These are phyloP conservation scores for Penicillium pulvis DNA, from an alignment of 495 filamentous ascomycete species.

Conservation along the genomic window DNA sequence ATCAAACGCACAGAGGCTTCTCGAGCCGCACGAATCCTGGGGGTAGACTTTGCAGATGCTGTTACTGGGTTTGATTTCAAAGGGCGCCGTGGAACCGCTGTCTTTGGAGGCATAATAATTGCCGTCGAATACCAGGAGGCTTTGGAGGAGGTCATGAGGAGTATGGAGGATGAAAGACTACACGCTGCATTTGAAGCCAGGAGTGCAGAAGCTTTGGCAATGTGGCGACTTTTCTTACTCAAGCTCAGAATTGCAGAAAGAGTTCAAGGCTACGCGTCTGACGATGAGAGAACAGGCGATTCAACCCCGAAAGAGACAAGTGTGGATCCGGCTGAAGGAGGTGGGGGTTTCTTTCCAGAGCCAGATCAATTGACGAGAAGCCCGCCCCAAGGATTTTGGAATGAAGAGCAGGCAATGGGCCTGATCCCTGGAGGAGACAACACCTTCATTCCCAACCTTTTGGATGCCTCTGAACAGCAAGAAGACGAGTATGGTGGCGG, in stretches of 20 bases:
- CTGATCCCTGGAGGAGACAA: background rate
- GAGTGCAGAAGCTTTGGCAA: slow-evolving; percentile 57
- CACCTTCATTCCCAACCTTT: background rate
- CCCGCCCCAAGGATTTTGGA: slow-evolving; percentile 8
- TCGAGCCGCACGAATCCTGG: slow-evolving; percentile 72
- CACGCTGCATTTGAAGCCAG: slow-evolving; percentile 59
- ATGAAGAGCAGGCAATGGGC: background rate
- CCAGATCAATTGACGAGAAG: slow-evolving; percentile 35
- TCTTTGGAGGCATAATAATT: slow-evolving; percentile 74
- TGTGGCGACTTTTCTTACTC: slow-evolving; percentile 78
- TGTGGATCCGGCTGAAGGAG: slow-evolving; percentile 30
- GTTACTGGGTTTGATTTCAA: slow-evolving; percentile 88
- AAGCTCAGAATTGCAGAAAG: slow-evolving; percentile 77
- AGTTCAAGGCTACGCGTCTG: slow-evolving; percentile 62
- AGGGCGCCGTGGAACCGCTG: slow-evolving; percentile 78
- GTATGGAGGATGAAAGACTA: slow-evolving; percentile 61
- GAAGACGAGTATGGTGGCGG: slow-evolving; percentile 15
- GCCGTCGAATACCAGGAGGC: slow-evolving; percentile 70
- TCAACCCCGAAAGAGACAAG: slow-evolving; percentile 20
- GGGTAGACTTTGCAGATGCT: slow-evolving; percentile 85
- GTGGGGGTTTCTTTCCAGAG: slow-evolving; percentile 50
- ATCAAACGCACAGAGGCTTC: slow-evolving; percentile 65
- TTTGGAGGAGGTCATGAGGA: slow-evolving; percentile 64
- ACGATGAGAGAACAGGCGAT: slow-evolving; percentile 45
- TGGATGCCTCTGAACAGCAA: background rate